These are phyloP conservation scores for Oxyria digyna DNA, from an alignment of 148 eudicot genomes.

Conservation along the genomic window DNA sequence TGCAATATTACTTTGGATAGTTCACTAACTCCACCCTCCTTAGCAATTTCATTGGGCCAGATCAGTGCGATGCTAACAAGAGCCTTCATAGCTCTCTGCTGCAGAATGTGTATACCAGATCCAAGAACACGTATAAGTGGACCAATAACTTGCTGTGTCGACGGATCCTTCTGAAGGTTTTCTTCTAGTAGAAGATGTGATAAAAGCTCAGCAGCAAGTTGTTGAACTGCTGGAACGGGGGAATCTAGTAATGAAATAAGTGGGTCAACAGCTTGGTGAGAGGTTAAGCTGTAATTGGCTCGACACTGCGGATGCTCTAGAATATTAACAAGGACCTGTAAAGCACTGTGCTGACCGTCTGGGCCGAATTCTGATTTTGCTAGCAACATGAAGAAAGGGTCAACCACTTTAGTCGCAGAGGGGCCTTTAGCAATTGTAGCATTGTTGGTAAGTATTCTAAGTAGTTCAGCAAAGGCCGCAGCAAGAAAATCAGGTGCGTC, in stretches of 20 bases:
- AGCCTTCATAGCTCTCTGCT: constrained; percentile 85
- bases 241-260: constrained; percentile 79
- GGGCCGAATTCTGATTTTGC: constrained; percentile 75
- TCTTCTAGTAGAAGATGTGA: constrained; percentile 77
- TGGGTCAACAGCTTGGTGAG: constrained; percentile 85
- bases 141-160: constrained; percentile 72
- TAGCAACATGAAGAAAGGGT: constrained; percentile 71
- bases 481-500: constrained; percentile 95
- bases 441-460: constrained; percentile 83
- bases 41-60: constrained; percentile 98
- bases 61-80: constrained; percentile 61
- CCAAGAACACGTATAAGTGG: constrained; percentile 80
- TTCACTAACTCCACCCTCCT: constrained; percentile 89
- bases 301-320: constrained; percentile 88
- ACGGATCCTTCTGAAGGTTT: constrained; percentile 72
- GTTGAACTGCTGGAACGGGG: constrained; percentile 73
- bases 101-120: constrained; percentile 69
- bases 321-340: constrained; percentile 91
- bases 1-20: constrained; percentile 84
- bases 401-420: constrained; percentile 87
- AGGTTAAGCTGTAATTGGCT: constrained; percentile 49
- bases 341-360: constrained; percentile 88
- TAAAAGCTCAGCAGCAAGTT: constrained; percentile 86
- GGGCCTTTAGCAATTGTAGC: constrained; percentile 88
- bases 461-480: constrained; percentile 83